These are phyloP conservation scores for Citrus cavaleriei DNA, from an alignment of 345 rosid genomes.

Conservation along the genomic window DNA sequence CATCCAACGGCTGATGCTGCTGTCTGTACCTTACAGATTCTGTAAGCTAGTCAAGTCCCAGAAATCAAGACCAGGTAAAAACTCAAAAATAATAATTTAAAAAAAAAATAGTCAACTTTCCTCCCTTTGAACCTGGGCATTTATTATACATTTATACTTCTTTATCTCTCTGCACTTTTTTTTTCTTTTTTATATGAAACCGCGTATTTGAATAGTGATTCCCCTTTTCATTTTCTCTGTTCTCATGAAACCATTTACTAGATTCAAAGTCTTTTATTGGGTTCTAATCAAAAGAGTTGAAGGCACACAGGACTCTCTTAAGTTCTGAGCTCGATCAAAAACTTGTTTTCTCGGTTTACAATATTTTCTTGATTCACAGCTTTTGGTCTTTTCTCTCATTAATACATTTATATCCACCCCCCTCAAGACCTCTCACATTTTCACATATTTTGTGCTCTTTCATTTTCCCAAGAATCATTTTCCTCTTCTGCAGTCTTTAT, in stretches of 20 bases:
- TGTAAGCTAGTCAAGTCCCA: no score
- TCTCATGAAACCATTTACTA: background rate
- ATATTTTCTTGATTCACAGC: background rate
- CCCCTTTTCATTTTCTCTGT: background rate
- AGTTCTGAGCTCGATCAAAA: background rate
- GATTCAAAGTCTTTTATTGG: constrained; percentile 34
- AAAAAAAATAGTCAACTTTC: background rate
- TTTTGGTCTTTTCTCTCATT: background rate
- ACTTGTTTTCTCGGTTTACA: background rate
- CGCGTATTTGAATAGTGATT: constrained; percentile 28
- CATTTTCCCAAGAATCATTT: background rate
- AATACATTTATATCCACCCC: background rate
- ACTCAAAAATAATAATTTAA: no score
- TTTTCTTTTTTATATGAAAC: constrained; percentile 11
- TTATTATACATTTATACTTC: background rate
- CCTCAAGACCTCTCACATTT: background rate
- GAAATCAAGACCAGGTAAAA: constrained; percentile 12
- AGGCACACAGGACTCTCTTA: background rate
- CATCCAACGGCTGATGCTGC: no score
- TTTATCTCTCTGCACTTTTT: background rate
- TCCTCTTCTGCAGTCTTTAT: background rate
- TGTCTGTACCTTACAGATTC: no score
- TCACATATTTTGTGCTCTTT: background rate
- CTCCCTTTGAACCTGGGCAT: background rate
- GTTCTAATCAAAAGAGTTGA: constrained; percentile 3